A percentile compares a stretch with the other conserved stretches of the same genome.
Conservation (phyloP, 2,329 filamentous ascomycete species). For the Venturia effusa region DNA sequence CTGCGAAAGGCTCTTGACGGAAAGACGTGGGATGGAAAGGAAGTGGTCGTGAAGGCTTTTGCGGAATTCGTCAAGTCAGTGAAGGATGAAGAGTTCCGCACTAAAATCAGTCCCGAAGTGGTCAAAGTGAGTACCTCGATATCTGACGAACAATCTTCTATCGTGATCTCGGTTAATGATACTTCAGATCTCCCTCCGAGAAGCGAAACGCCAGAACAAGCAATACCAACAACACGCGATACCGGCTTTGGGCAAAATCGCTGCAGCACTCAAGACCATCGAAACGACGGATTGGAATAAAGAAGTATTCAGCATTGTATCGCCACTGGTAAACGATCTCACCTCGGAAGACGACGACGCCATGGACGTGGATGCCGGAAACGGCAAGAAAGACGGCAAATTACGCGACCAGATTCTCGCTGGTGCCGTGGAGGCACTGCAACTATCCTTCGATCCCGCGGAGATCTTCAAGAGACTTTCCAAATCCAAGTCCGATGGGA, state of each 20-base stretch:
- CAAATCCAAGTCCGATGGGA: not conserved
- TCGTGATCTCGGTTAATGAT: not conserved
- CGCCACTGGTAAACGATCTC: conserved; percentile 34
- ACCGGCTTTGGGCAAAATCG: conserved; percentile 59
- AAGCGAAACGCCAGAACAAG: conserved; percentile 88
- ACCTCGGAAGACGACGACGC: conserved; percentile 16
- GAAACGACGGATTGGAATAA: conserved; percentile 44
- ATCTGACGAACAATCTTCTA: not conserved
- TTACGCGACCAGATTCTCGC: conserved; percentile 14
- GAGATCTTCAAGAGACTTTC: not conserved
- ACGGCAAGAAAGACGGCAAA: conserved; percentile 17
- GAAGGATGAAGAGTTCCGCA: conserved; percentile 20
- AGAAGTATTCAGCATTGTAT: conserved; percentile 56
- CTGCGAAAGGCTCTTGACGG: conserved; percentile 72
- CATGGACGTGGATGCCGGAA: conserved; percentile 24
- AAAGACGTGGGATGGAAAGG: conserved; percentile 90
- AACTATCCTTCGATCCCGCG: conserved; percentile 16
- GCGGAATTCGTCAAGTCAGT: conserved; percentile 64
- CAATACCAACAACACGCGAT: conserved; percentile 70
- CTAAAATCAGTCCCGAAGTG: conserved; percentile 40
- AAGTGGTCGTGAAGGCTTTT: conserved; percentile 69
- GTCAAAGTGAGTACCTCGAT: conserved; percentile 1
- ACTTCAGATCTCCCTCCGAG: conserved; percentile 59
- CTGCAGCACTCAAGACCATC: conserved; percentile 55
- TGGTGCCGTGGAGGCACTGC: conserved; percentile 17